Base-by-base conservation (phyloP, 768 basidiomycete genomes). In the Leccinum disarticulatum region DNA sequence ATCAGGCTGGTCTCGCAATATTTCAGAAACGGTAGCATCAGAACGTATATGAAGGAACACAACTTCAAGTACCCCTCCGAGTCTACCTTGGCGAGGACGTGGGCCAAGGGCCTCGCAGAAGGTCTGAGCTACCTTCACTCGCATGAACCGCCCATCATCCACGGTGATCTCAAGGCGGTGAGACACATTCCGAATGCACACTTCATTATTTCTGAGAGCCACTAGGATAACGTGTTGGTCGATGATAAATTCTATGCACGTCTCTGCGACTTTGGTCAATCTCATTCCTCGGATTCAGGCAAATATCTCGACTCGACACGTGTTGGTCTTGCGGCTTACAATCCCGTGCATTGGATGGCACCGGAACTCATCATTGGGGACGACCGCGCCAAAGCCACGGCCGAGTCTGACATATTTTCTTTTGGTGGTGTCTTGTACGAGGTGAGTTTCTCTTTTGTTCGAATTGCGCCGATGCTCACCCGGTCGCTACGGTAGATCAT, bases 131-230 rank as follows among this genome's bases (percentile, higher is more conserved):
- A 69, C 41, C 60, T 74, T 22, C 71, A 74, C 25, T 17, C 6
- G 7, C 61, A 64, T 15, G 56, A 69, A 4, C 71, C 71, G 0
- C 66, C 71, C 31, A 66, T 80, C 28, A 61, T 77, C 14, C 79
- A 80, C 27, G 76, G 79, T 7, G 79, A 80, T 62, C 31, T 80
- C 28, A 80, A 79, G 61, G 73, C 72, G 31, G 78, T 61, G 52
- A 65, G 71, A 41, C 25, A 55, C 22, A 19, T 22, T 52, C 17
- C 17, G 3, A 61, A n/a, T 17, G 3, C 8, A 48, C 54, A 49
- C 13, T 28, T 52, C 15, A 17, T 47, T 31, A 14, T 49, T 25
- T 51, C 56, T 58, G 52, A 67, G 5, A 22, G 19, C 38, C 14
- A 28, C 22, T 53, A 71, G 73, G 64, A 65, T 17, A 73, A 73